Base-by-base conservation (phyloP, 345 rosid genomes). In the Linum trigynum region DNA sequence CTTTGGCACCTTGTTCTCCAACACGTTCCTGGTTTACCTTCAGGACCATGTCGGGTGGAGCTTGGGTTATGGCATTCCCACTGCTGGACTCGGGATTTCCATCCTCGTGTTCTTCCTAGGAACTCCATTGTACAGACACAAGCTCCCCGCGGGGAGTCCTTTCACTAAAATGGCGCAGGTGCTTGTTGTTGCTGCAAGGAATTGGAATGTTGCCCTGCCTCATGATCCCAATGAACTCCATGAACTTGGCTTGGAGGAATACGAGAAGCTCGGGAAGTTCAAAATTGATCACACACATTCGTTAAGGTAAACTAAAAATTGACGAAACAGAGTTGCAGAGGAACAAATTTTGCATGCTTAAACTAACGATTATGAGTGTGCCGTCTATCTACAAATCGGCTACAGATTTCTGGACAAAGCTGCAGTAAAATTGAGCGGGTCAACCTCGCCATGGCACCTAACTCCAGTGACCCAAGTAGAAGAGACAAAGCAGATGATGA, bases 21-120 rank as follows among this genome's bases (percentile, higher is more conserved):
- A 58, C 39, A 62, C 71, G 15, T 67, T 72, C 62, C 43, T 72
- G 64, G 71, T 72, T 41, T 72, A 63, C 51, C 61, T 72, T 38
- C 76, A 72, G 45, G 66, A 61, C 12, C 57, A 62, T 53, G 76
- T 72, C 48, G 65, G 71, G 17, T 72, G 75, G 75, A 70, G 70
- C 5, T 61, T 70, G 69, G 74, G 74, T 7, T 65, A 65, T 6
- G 75, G 66, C 16, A 45, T 71, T 15, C 70, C 75, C 7, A 67
- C 75, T n/a, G 67, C 62, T 23, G 75, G 66, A 3, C 66, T 73
- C 68, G 76, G 72, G 7, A 12, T 73, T 23, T 71, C 76, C 8
- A 65, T 73, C 7, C 23, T 23, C 8, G n/a, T 48, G 11, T 73
- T 73, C 69, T 73, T 68, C 57, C 32, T 68, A 7, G 76, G 72